Evolutionary conservation across 1,139 yeast genomes (phyloP).

Genomic region (Lodderomyces jiufengensis): DNA sequence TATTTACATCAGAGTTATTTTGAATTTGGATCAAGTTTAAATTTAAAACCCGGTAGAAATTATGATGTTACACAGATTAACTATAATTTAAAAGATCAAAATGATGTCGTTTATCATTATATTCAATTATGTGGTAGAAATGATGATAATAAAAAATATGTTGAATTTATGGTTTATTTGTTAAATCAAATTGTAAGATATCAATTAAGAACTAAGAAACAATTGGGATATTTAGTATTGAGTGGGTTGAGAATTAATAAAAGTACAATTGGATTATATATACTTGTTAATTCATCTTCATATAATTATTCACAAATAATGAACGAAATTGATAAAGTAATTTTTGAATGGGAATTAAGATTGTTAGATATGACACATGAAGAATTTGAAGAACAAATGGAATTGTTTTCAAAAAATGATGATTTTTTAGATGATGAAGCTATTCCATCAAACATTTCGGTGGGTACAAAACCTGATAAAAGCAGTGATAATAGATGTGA

Average conservation of each 20-base stretch:
- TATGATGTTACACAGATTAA: conserved; percentile 23
- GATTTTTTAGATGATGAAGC: conserved; percentile 20
- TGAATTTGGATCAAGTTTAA: conserved; percentile 23
- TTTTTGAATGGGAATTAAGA: conserved; percentile 33
- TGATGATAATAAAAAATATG: conserved; percentile 31
- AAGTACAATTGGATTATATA: conserved; percentile 52
- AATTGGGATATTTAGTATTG: conserved; percentile 42
- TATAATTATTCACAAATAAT: conserved; percentile 30
- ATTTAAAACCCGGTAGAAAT: conserved; percentile 33
- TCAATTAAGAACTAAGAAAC: conserved; percentile 49
- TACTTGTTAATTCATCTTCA: conserved; percentile 42
- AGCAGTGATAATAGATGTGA: conserved; percentile 1
- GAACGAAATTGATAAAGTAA: conserved; percentile 42
- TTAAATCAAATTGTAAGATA: conserved; percentile 38
- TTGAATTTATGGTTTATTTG: conserved; percentile 43
- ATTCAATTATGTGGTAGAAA: conserved; percentile 52
- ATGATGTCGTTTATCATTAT: conserved; percentile 47
- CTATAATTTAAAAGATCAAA: conserved; percentile 40
- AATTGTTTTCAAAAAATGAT: conserved; percentile 31
- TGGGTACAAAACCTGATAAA: conserved; percentile 1
- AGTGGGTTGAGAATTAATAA: conserved; percentile 53
- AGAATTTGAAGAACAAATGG: conserved; percentile 32
- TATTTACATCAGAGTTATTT: neutral
- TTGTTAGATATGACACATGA: conserved; percentile 21
- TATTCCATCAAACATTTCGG: conserved; percentile 1